These are phyloP conservation scores for Fusarium sambucinum DNA, from an alignment of 2,329 filamentous ascomycete species.

Conservation along the genomic window DNA sequence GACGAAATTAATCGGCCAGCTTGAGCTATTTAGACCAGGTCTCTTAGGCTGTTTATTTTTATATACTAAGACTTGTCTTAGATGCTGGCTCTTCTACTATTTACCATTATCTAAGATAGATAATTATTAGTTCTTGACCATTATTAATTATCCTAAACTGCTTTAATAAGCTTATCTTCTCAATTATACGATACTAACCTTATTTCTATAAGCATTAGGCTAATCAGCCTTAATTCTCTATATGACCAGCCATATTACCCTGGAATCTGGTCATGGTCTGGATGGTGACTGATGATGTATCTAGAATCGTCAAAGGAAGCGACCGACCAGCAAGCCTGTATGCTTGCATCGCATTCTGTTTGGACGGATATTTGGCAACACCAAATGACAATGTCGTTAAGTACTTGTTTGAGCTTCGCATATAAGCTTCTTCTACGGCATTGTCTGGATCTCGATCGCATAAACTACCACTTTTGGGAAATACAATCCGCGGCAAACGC, in stretches of 20 bases:
- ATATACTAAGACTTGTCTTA: no score
- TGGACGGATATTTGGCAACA: not conserved
- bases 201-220: not conserved
- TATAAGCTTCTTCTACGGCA: conserved; percentile 6
- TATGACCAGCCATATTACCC: not conserved
- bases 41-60: no score
- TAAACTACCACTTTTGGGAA: conserved; percentile 13
- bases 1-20: no score
- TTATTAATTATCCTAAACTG: conserved; percentile 4
- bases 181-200: conserved; percentile 1
- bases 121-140: conserved; percentile 18
- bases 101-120: no score
- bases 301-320: not conserved
- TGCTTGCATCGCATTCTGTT: not conserved
- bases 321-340: not conserved
- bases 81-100: no score
- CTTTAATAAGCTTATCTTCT: not conserved
- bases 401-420: conserved; percentile 6
- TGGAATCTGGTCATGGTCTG: not conserved
- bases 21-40: no score
- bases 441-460: conserved; percentile 34
- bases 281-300: not conserved
- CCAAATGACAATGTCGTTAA: conserved; percentile 3
- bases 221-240: not conserved
- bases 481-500: conserved; percentile 18